phyloP scores from a whole-genome alignment of 106 monocot genomes.

The Dendrobium chrysotoxum region DNA sequence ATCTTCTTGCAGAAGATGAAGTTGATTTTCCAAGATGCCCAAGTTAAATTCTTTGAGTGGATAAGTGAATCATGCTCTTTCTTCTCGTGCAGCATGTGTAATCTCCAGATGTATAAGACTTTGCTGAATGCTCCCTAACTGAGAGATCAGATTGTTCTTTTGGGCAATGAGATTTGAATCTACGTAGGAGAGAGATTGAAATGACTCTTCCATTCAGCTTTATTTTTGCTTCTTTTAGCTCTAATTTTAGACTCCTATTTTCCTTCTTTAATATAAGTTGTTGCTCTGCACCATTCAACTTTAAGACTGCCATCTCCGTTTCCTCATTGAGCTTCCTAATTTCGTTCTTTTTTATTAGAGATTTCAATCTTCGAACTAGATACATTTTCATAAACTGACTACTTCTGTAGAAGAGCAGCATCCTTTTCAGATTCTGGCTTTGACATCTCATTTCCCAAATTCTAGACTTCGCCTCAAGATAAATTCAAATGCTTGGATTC shows the following conservation, averaged over 20 bases:
- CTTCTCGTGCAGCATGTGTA: slow-evolving; percentile 27
- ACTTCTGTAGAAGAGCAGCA: slow-evolving; percentile 26
- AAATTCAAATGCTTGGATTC: slow-evolving; percentile 32
- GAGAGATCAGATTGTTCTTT: too few species aligned
- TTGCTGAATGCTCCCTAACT: too few species aligned
- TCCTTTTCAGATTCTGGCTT: slow-evolving; percentile 41
- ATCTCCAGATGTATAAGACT: slow-evolving; percentile 14
- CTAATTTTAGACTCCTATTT: slow-evolving; percentile 21
- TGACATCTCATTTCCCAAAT: slow-evolving; percentile 30
- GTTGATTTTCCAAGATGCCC: slow-evolving; percentile 18
- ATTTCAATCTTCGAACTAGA: slow-evolving; percentile 35
- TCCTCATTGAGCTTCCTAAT: slow-evolving; percentile 38
- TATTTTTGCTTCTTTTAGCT: slow-evolving; percentile 10
- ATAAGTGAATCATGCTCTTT: slow-evolving; percentile 36
- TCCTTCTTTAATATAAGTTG: slow-evolving; percentile 20
- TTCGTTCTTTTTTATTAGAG: slow-evolving; percentile 23
- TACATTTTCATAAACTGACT: slow-evolving; percentile 24
- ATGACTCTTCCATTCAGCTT: too few species aligned
- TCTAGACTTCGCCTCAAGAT: slow-evolving; percentile 23
- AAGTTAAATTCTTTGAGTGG: slow-evolving; percentile 23
- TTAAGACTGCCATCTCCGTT: slow-evolving; percentile 23
- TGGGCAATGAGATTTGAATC: too few species aligned
- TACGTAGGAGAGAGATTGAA: too few species aligned
- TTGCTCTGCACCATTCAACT: slow-evolving; percentile 27
- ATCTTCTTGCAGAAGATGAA: slow-evolving; percentile 10